These are phyloP conservation scores for Pelargonium myrrhifolium DNA, from an alignment of 441 rosid species.

Conservation along the genomic window DNA sequence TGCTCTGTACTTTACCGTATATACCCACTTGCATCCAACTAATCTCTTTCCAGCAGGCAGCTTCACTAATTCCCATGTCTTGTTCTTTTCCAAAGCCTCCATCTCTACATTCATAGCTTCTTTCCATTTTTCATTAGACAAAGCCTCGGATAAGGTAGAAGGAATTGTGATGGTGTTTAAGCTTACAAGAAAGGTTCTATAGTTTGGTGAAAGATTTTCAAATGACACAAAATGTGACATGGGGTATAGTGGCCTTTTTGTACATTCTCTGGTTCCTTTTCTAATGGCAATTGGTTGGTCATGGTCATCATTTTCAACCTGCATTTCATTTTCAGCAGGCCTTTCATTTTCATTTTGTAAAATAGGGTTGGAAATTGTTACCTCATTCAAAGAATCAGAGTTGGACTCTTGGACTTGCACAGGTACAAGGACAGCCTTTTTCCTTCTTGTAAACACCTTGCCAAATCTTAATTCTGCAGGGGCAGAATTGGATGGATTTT, in stretches of 20 bases:
- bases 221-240: background rate
- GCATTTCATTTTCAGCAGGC: background rate
- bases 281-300: background rate
- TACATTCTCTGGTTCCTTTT: background rate
- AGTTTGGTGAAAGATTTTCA: background rate
- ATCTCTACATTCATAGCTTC: background rate
- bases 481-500: background rate
- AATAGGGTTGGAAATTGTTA: background rate
- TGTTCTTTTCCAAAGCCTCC: background rate
- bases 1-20: background rate
- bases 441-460: background rate
- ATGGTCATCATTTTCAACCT: background rate
- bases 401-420: constrained; percentile 1
- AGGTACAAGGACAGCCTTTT: background rate
- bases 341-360: background rate
- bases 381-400: background rate
- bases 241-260: background rate
- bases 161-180: background rate
- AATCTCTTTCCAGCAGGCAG: background rate
- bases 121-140: background rate
- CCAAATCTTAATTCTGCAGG: background rate
- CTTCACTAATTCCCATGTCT: background rate
- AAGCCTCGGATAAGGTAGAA: background rate
- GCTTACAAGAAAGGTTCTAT: background rate
- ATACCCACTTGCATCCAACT: background rate